Base-by-base conservation (phyloP, 768 basidiomycete genomes). In the Gymnopilus dilepis region DNA sequence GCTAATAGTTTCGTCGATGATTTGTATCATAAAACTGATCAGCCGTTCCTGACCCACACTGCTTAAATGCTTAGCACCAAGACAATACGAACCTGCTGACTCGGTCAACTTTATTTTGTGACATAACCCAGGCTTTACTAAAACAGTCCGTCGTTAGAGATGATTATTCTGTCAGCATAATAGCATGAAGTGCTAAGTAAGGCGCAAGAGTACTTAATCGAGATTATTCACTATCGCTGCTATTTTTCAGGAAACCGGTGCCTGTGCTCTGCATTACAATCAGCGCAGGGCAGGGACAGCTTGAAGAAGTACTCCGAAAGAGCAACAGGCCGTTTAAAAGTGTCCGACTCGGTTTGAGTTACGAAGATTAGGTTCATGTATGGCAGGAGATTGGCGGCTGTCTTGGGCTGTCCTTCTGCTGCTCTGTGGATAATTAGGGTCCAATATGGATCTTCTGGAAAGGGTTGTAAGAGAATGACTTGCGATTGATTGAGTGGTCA, bases 231-330 rank as follows among this genome's bases (percentile, higher is more conserved):
- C 4, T 19, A 50, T 17, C 24, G 21, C 30, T n/a, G n/a, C n/a
- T n/a, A n/a, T n/a, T 37, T 37, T 37, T 37, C 34, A 37, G 15
- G 34, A 37, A 37, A 37, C 34, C 34, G n/a, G 54, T 28, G 31
- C 45, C n/a, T 48, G 47, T 61, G 45, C 19, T 54, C 61, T 62
- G 41, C 61, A 62, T 62, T 62, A 53, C 42, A 28, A 62, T 62
- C 61, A 62, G 30, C 61, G 50, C 53, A 54, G 30, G 42, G 51
- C 60, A 50, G 60, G 47, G 47, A 47, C 38, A 37, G 15, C 15
- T 37, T 50, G 26, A 33, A 24, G 34, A 24, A 42, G 61, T 30
- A 24, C n/a, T n/a, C n/a, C n/a, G n/a, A 37, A 41, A 12, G 17
- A 21, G 37, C 38, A 40, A 40, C 26, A 22, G 24, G 41, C 4